These are phyloP conservation scores for Laetiporus sulphureus DNA, from an alignment of 1,284 basidiomycete species.

Conservation along the genomic window DNA sequence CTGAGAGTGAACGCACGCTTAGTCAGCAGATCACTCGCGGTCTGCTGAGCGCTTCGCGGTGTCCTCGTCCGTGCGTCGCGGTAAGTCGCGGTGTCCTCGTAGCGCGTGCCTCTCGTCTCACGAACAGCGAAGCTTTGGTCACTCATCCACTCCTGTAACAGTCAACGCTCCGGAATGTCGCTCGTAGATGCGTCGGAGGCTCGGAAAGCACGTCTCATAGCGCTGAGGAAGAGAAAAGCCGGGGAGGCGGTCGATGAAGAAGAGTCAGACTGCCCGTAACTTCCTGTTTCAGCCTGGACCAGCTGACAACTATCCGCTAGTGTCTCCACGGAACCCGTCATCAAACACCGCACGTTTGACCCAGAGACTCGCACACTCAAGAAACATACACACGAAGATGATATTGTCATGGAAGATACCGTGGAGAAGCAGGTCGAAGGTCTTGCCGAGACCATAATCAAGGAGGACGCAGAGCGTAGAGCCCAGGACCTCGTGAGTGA, in stretches of 20 bases:
- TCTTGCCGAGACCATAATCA: slow-evolving; percentile 77
- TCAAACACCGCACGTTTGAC: slow-evolving; percentile 83
- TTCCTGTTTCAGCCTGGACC: not conserved
- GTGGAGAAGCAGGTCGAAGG: slow-evolving; percentile 85
- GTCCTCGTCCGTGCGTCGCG: not conserved
- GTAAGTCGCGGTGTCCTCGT: not conserved
- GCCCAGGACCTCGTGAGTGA: slow-evolving; percentile 79
- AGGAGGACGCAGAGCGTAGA: slow-evolving; percentile 79
- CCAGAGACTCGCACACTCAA: slow-evolving; percentile 73
- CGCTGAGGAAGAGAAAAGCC: slow-evolving; percentile 74
- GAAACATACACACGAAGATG: slow-evolving; percentile 49
- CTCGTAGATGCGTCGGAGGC: slow-evolving; percentile 79
- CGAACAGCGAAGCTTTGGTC: too few species aligned
- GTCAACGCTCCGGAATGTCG: slow-evolving; percentile 48
- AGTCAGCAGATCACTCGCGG: slow-evolving; percentile 11
- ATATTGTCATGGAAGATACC: slow-evolving; percentile 67
- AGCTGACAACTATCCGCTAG: slow-evolving; percentile 8
- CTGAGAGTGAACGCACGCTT: too few species aligned
- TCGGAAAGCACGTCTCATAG: slow-evolving; percentile 81
- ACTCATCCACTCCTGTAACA: too few species aligned
- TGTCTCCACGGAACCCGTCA: slow-evolving; percentile 39
- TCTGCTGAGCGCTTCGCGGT: too few species aligned
- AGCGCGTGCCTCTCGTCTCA: too few species aligned
- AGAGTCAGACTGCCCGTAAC: slow-evolving; percentile 27
- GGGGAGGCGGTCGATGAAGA: slow-evolving; percentile 39